A percentile compares a stretch with the other conserved stretches of the same genome.
Conservation (phyloP, 2,329 filamentous ascomycete genomes). For the Exserohilum rostratum region DNA sequence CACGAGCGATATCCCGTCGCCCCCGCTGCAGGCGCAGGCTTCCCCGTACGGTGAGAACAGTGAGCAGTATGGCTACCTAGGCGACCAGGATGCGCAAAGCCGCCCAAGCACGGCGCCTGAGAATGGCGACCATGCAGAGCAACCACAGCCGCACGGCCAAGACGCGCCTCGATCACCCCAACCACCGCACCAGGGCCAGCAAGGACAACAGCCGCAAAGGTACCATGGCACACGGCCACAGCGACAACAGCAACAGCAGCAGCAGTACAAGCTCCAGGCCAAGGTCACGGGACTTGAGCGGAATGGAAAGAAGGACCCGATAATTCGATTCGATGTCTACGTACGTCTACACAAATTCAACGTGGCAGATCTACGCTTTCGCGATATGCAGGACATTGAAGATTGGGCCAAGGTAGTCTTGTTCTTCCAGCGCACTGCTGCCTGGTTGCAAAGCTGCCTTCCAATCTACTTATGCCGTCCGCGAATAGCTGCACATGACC, state of each 20-base stretch:
- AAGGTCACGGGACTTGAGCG: slow-evolving; percentile 95
- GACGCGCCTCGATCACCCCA: slow-evolving; percentile 35
- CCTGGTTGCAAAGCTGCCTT: neutral
- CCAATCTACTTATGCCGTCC: neutral
- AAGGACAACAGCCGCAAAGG: slow-evolving; percentile 53
- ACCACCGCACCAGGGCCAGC: slow-evolving; percentile 46
- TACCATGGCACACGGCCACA: slow-evolving; percentile 54
- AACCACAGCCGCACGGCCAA: slow-evolving; percentile 39
- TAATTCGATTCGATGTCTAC: slow-evolving; percentile 94
- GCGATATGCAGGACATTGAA: slow-evolving; percentile 6
- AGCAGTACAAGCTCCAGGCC: slow-evolving; percentile 84
- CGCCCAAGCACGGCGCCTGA: slow-evolving; percentile 37
- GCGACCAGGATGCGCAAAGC: slow-evolving; percentile 36
- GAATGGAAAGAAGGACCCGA: slow-evolving; percentile 92
- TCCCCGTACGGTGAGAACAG: slow-evolving; percentile 47
- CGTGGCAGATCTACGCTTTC: neutral
- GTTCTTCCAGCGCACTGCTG: neutral
- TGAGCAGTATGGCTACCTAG: slow-evolving; percentile 45
- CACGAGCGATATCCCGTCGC: slow-evolving; percentile 48
- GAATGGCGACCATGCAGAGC: slow-evolving; percentile 44
- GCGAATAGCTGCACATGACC: neutral
- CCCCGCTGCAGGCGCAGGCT: slow-evolving; percentile 49
- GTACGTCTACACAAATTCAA: slow-evolving; percentile 59
- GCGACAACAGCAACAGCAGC: slow-evolving; percentile 65
- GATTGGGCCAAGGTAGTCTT: slow-evolving; percentile 8